Base-by-base conservation (phyloP, 148 eudicot genomes). In the Rhododendron ferrugineum region DNA sequence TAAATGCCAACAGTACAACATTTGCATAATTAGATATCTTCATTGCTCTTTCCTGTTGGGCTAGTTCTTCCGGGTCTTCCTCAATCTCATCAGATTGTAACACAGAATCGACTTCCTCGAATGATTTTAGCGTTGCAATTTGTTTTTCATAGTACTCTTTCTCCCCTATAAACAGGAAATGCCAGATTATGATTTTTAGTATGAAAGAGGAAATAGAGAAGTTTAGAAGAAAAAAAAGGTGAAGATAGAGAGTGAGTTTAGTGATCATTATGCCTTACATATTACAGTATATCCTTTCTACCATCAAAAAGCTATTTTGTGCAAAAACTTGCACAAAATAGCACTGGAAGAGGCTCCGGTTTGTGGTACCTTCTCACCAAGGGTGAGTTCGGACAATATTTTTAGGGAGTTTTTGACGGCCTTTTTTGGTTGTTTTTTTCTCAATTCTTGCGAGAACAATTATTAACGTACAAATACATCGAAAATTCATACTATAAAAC, bases 141-240 rank as follows among this genome's bases (percentile, higher is more conserved):
- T 96, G 99, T 28, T 85, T 94, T 89, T 95, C 93, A 68, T 96
- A 96, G 90, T 96, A 96, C 42, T 92, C 96, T 89, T 91, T 95
- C 78, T 90, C 98, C 60, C 96, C 99, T 95, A 72, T 40, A 83
- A 87, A 46, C 44, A 84, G 11, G 42, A 30, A 86, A 14, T 13
- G 6, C 20, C 13, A n/a, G 56, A 76, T 2, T 34, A 34, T 34
- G 36, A 34, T 34, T 34, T 34, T 34, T 34, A 34, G 36, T 28
- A 60, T 16, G 36, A 58, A 52, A 58, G 44, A 58, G 37, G 42
- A 50, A 26, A 76, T 34, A 34, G 16, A 42, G 36, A 79, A 3
- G 78, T 34, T 34, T 34, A 47, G n/a, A 2, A 13, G 49, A 44
- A 68, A 13, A 58, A 44, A 68, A 13, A 5, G 9, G 16, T 4